Evolutionary conservation across 768 basidiomycete species (phyloP).

Genomic region (Tulasnella sp.): DNA sequence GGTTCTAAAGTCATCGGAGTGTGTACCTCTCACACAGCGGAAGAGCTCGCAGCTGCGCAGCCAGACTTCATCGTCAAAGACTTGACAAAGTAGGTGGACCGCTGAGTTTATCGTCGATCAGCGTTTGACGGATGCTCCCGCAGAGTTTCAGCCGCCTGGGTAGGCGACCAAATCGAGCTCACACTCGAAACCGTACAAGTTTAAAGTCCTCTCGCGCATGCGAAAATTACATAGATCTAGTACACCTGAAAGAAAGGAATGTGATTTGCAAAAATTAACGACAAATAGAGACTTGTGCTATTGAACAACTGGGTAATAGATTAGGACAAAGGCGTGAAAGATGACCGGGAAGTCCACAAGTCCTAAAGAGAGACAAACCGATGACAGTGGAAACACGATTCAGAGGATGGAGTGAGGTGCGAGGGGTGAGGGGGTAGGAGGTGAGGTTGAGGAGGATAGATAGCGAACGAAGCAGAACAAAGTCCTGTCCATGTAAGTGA

Average conservation of each 20-base stretch:
- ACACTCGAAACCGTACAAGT: conserved; percentile 26
- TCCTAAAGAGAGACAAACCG: neutral
- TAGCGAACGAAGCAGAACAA: neutral
- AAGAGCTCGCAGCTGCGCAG: conserved; percentile 52
- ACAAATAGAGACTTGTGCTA: neutral
- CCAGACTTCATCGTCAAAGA: conserved; percentile 72
- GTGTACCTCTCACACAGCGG: conserved; percentile 73
- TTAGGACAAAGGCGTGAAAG: neutral
- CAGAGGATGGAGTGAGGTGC: neutral
- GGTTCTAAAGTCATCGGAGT: conserved; percentile 79
- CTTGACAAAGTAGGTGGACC: conserved; percentile 51
- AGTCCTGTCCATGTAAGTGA: neutral
- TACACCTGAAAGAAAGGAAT: neutral
- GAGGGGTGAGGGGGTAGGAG: neutral
- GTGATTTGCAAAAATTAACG: neutral
- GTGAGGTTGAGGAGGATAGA: neutral
- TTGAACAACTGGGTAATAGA: conserved; percentile 1
- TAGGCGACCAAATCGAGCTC: conserved; percentile 30
- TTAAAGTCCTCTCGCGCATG: neutral
- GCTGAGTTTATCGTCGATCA: neutral
- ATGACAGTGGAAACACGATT: neutral
- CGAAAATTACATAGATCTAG: conserved; percentile 17
- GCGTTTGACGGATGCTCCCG: neutral
- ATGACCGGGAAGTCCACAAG: neutral
- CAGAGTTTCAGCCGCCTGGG: conserved; percentile 28